Conservation (phyloP, 148 eudicot species). For the Agrostemma githago region DNA sequence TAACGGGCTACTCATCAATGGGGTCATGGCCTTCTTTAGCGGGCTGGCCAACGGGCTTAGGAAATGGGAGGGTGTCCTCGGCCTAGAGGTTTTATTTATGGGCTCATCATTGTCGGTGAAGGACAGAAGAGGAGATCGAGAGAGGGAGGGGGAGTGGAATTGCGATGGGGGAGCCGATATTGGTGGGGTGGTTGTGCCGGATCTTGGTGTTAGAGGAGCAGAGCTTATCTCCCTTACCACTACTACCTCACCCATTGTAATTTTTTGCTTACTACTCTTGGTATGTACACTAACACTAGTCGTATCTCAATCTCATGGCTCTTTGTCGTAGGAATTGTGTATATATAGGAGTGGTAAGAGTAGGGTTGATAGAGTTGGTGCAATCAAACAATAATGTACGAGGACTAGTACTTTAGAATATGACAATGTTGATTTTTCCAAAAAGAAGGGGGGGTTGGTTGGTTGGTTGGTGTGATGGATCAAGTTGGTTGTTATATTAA, state of each 20-base stretch:
- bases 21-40: slow-evolving; percentile 41
- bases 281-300: too few relatives aligned
- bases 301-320: neutral
- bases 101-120: slow-evolving; percentile 23
- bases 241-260: slow-evolving; percentile 25
- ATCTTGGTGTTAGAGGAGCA: slow-evolving; percentile 64
- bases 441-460: slow-evolving; percentile 9
- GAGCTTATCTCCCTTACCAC: slow-evolving; percentile 33
- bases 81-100: slow-evolving; percentile 30
- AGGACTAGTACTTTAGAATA: neutral
- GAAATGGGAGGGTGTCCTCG: slow-evolving; percentile 38
- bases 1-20: slow-evolving; percentile 64
- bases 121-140: slow-evolving; percentile 75
- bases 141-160: slow-evolving; percentile 70
- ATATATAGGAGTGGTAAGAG: neutral
- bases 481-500: slow-evolving; percentile 5
- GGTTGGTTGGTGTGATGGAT: slow-evolving; percentile 6
- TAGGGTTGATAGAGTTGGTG: neutral
- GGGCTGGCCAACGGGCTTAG: slow-evolving; percentile 50
- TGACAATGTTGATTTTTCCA: slow-evolving; percentile 1
- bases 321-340: neutral
- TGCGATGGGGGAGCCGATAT: slow-evolving; percentile 57
- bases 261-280: neutral
- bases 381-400: neutral
- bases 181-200: slow-evolving; percentile 35